Conservation (phyloP, 208 protist species). For the Herpetomonas tarakana region DNA sequence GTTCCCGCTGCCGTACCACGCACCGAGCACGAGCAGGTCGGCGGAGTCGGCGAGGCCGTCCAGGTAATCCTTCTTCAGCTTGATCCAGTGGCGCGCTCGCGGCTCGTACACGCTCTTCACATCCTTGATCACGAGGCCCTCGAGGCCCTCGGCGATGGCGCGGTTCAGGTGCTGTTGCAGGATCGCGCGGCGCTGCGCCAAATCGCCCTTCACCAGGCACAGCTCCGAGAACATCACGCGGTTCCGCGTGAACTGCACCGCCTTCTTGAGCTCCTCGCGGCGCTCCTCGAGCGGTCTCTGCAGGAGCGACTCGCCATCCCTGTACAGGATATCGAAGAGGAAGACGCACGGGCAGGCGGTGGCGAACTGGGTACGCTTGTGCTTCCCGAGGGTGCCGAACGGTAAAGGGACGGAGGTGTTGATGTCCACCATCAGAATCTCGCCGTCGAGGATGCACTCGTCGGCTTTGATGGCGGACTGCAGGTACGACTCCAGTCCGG, state of each 20-base stretch:
- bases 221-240: slow-evolving; percentile 68
- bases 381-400: slow-evolving; percentile 82
- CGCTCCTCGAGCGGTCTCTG: slow-evolving; percentile 29
- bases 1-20: slow-evolving; percentile 72
- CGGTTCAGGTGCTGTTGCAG: slow-evolving; percentile 52
- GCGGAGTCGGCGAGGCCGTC: slow-evolving; percentile 73
- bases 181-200: slow-evolving; percentile 18
- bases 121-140: slow-evolving; percentile 86
- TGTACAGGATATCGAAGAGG: slow-evolving; percentile 86
- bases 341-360: slow-evolving; percentile 72
- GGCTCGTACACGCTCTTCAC: slow-evolving; percentile 62
- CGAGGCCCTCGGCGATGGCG: slow-evolving; percentile 59
- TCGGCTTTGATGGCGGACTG: slow-evolving; percentile 37
- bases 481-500: slow-evolving; percentile 43
- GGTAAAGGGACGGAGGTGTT: slow-evolving; percentile 60
- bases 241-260: slow-evolving; percentile 27
- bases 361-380: slow-evolving; percentile 65
- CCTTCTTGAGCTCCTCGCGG: slow-evolving; percentile 27
- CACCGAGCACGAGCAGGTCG: slow-evolving; percentile 80
- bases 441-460: slow-evolving; percentile 83
- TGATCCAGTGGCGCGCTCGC: slow-evolving; percentile 79
- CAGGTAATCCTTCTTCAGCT: slow-evolving; percentile 91
- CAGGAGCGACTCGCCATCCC: slow-evolving; percentile 53
- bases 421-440: slow-evolving; percentile 83
- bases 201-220: slow-evolving; percentile 35